Base-by-base conservation (phyloP, 2,329 filamentous ascomycete species). In the Neonectria magnoliae region DNA sequence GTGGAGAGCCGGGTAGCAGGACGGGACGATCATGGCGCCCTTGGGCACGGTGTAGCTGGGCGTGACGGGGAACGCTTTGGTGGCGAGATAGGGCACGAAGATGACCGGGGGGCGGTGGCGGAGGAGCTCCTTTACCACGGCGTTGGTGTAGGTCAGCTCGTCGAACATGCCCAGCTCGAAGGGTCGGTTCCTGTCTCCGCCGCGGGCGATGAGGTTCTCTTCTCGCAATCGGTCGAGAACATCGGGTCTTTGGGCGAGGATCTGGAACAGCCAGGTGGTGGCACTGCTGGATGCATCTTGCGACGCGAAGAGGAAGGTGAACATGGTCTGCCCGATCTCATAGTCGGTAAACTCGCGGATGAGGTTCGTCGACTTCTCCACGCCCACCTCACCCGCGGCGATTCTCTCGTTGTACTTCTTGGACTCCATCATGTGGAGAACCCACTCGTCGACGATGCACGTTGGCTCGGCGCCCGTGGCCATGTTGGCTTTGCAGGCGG, bases 371-470 rank as follows among this genome's bases (percentile, higher is more conserved):
- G 84, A 84, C 64, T 82, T 84, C 71, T 83, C 81, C 0, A 71
- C 71, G 7, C 75, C 61, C 0, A 51, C 64, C 4, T 80, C 76
- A 27, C 91, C 91, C 53, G 87, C 85, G 2, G 87, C 90, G 36
- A 92, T 75, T 61, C 85, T 85, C 67, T 90, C 85, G 42, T 85
- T 84, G 78, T 93, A 93, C 48, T 79, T 81, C 68, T 91, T 86
- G 0, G 90, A 93, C 61, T 92, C 89, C 73, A 91, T 86, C 88
- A 94, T 93, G 65, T 87, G 83, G 71, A 88, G 84, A 58, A 94
- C 84, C 92, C 92, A 94, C 42, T 88, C 88, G 76, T 94, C 92
- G 75, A 94, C 88, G 71, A 93, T 93, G 76, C 91, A 94, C 27
- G 86, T 87, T 16, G 91, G 84, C 69, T 88, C 80, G 38, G 88